Conservation (phyloP, 768 basidiomycete species). For the Gyrodon lividus region DNA sequence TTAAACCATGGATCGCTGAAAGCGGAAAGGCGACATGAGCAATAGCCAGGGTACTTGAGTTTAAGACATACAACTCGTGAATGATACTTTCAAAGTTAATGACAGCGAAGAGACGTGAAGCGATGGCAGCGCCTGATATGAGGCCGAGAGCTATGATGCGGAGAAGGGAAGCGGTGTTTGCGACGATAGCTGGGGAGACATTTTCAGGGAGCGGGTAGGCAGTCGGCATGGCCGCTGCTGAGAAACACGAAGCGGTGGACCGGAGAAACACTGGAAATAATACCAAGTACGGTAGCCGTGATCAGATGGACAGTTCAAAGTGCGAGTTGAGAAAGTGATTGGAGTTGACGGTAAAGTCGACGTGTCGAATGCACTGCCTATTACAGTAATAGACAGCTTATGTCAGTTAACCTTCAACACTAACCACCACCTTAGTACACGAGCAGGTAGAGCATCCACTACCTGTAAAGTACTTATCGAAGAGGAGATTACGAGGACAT, state of each 20-base stretch:
- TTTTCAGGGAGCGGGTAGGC: conserved; percentile 74
- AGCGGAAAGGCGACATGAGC: background rate
- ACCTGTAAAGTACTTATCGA: too few relatives aligned
- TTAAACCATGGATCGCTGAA: conserved; percentile 98
- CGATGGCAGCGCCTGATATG: conserved; percentile 93
- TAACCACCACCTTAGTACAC: background rate
- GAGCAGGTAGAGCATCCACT: too few relatives aligned
- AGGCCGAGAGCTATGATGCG: conserved; percentile 86
- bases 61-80: conserved; percentile 86
- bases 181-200: conserved; percentile 67
- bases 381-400: conserved; percentile 9
- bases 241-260: background rate
- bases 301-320: background rate
- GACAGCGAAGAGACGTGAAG: conserved; percentile 95
- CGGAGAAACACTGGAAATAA: background rate
- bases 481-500: too few relatives aligned
- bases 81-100: conserved; percentile 99
- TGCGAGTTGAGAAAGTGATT: background rate
- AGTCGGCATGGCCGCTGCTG: conserved; percentile 58
- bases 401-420: conserved; percentile 11
- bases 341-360: conserved; percentile 23
- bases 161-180: conserved; percentile 87
- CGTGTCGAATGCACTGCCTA: conserved; percentile 17
- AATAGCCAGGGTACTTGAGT: background rate
- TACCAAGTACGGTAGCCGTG: background rate